These are phyloP conservation scores for Orbilia javanica DNA, from an alignment of 2,329 filamentous ascomycete species.

Conservation along the genomic window DNA sequence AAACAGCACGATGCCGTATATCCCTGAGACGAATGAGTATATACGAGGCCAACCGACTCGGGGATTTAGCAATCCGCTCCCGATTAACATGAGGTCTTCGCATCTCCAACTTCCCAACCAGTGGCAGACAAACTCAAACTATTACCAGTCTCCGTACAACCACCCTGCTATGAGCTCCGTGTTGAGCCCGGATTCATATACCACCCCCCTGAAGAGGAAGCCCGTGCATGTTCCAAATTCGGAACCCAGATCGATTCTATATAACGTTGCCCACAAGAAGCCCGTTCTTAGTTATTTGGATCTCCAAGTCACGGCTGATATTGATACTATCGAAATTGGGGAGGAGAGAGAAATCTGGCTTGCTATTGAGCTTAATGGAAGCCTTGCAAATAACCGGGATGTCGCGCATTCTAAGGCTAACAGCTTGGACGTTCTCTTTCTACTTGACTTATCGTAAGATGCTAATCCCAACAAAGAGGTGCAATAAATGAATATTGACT, in stretches of 20 bases:
- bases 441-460: conserved; percentile 49
- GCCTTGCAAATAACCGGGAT: conserved; percentile 47
- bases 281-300: conserved; percentile 35
- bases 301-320: conserved; percentile 30
- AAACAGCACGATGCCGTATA: conserved; percentile 26
- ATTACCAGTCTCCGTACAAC: background rate
- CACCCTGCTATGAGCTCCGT: background rate
- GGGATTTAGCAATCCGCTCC: conserved; percentile 25
- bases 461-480: too few species aligned
- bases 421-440: conserved; percentile 42
- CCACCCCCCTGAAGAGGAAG: background rate
- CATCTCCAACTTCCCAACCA: background rate
- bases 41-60: background rate
- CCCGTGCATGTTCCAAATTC: background rate
- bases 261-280: conserved; percentile 16
- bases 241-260: conserved; percentile 7
- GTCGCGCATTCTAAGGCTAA: background rate
- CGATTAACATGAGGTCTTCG: background rate
- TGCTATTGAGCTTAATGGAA: conserved; percentile 44
- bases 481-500: too few species aligned
- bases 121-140: background rate
- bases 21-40: conserved; percentile 27
- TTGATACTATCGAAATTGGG: conserved; percentile 30
- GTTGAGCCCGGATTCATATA: background rate
- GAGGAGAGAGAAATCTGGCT: conserved; percentile 40